Evolutionary conservation across 352 stramenopile genomes (phyloP).

Genomic region (Blastocystis sp.): DNA sequence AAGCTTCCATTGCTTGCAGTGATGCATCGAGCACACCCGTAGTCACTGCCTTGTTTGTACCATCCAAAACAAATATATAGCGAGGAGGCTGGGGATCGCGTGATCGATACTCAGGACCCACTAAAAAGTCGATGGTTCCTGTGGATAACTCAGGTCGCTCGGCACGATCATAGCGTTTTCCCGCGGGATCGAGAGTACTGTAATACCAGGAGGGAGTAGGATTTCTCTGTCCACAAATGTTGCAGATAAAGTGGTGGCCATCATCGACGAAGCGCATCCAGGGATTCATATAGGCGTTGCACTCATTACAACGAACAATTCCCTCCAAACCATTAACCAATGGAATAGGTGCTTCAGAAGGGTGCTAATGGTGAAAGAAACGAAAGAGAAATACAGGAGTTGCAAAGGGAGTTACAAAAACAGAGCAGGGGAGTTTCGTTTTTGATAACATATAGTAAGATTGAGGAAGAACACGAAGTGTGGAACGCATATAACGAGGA

Average conservation of each 20-base stretch:
- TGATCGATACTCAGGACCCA: constrained; percentile 1
- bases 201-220: constrained; percentile 31
- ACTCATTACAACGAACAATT: constrained; percentile 26
- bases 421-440: background rate
- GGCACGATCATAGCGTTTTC: background rate
- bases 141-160: constrained; percentile 46
- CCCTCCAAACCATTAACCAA: background rate
- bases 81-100: background rate
- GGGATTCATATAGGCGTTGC: constrained; percentile 50
- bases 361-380: background rate
- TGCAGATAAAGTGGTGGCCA: constrained; percentile 13
- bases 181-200: background rate
- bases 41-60: background rate
- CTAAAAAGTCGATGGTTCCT: background rate
- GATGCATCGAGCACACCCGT: constrained; percentile 1
- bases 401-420: constrained; percentile 52
- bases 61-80: constrained; percentile 48
- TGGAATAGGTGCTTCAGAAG: background rate
- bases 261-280: background rate
- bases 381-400: background rate
- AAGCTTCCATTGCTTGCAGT: background rate
- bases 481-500: constrained; percentile 50
- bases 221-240: constrained; percentile 38
- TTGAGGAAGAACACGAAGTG: constrained; percentile 18
- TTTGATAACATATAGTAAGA: constrained; percentile 47